Conservation (phyloP, 2,329 filamentous ascomycete genomes). For the Dactylellina leptospora region DNA sequence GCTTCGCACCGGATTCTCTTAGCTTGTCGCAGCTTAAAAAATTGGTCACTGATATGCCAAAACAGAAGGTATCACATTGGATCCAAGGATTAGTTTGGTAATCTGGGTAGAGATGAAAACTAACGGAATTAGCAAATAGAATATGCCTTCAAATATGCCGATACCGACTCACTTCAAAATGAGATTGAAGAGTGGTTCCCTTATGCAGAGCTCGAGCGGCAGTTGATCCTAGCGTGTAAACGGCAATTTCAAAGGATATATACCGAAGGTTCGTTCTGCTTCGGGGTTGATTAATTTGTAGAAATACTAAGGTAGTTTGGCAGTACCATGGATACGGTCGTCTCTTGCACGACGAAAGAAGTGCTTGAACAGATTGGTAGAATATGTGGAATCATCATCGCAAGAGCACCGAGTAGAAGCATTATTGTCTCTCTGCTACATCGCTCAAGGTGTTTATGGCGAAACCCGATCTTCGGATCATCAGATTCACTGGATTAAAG, state of each 20-base stretch:
- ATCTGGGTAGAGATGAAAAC: background rate
- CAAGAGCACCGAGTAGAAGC: slow-evolving; percentile 62
- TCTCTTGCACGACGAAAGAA: slow-evolving; percentile 58
- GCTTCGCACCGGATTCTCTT: slow-evolving; percentile 69
- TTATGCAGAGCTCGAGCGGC: slow-evolving; percentile 85
- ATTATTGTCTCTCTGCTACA: slow-evolving; percentile 63
- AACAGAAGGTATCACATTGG: slow-evolving; percentile 67
- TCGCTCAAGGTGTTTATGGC: slow-evolving; percentile 59
- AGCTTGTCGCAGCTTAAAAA: slow-evolving; percentile 77
- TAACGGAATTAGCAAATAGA: slow-evolving; percentile 58
- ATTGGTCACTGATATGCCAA: slow-evolving; percentile 77
- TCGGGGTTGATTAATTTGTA: slow-evolving; percentile 61
- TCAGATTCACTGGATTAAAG: slow-evolving; percentile 56
- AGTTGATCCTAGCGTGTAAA: slow-evolving; percentile 78
- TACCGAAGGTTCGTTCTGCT: slow-evolving; percentile 68
- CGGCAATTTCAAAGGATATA: slow-evolving; percentile 71
- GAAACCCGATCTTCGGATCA: slow-evolving; percentile 58
- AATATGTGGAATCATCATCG: slow-evolving; percentile 60
- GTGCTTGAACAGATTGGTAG: slow-evolving; percentile 61
- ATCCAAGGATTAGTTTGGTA: background rate
- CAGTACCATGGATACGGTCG: slow-evolving; percentile 73
- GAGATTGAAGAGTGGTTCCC: slow-evolving; percentile 98
- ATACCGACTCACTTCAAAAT: slow-evolving; percentile 77
- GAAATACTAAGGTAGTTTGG: slow-evolving; percentile 63
- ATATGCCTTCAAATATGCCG: slow-evolving; percentile 86